Evolutionary conservation across 345 rosid genomes (phyloP).

Genomic region (Firmiana major): DNA sequence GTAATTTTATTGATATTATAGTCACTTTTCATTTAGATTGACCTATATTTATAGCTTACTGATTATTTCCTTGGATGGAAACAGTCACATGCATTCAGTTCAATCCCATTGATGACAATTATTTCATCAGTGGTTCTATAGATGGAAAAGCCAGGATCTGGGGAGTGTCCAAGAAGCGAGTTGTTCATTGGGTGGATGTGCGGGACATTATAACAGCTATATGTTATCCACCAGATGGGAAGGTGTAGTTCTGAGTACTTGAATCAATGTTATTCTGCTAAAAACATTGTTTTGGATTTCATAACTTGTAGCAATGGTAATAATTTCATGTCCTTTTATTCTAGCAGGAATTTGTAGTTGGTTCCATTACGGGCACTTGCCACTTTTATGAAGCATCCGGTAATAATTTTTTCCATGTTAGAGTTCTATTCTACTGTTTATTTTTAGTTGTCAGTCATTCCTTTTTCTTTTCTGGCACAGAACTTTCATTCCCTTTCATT

Average conservation of each 20-base stretch:
- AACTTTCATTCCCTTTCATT: background rate
- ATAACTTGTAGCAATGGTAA: constrained; percentile 9
- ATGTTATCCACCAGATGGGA: constrained; percentile 71
- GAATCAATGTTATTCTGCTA: background rate
- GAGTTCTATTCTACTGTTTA: background rate
- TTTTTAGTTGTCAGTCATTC: background rate
- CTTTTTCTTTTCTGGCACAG: background rate
- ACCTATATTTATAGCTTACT: background rate
- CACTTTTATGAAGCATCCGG: constrained; percentile 66
- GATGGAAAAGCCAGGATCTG: constrained; percentile 96
- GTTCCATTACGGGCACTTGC: constrained; percentile 64
- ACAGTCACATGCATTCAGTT: constrained; percentile 91
- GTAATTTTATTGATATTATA: background rate
- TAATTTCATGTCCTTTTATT: constrained; percentile 8
- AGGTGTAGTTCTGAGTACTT: constrained; percentile 34
- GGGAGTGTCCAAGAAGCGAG: constrained; percentile 65
- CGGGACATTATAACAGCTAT: constrained; percentile 67
- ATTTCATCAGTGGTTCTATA: constrained; percentile 80
- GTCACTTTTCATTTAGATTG: background rate
- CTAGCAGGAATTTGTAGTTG: constrained; percentile 71
- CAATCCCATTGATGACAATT: constrained; percentile 62
- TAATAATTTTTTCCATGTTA: constrained; percentile 8
- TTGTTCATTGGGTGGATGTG: constrained; percentile 74
- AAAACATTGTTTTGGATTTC: background rate
- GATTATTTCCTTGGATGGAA: constrained; percentile 13